Conservation (phyloP, 129 eudicot genomes). For the Artemisia annua region DNA sequence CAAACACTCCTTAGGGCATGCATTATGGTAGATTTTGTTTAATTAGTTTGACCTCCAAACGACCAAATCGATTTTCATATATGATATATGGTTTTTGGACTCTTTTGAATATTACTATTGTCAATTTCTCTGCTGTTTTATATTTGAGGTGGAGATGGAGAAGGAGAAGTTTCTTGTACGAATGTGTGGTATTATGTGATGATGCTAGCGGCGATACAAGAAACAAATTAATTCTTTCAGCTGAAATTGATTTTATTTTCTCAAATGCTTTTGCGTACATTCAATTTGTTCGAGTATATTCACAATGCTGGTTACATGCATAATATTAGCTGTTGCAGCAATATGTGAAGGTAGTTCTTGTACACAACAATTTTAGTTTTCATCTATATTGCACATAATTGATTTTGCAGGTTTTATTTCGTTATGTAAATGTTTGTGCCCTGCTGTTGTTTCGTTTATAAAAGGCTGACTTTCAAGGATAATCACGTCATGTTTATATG, state of each 20-base stretch:
- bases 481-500: neutral
- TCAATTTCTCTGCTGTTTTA: neutral
- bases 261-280: too few species aligned
- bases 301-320: neutral
- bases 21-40: neutral
- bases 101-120: neutral
- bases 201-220: neutral
- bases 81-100: too few species aligned
- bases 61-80: neutral
- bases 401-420: neutral
- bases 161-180: neutral
- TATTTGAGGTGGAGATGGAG: neutral
- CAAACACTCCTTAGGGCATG: too few species aligned
- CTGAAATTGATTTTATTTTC: neutral
- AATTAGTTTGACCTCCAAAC: neutral
- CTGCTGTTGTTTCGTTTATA: neutral
- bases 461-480: neutral
- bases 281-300: neutral
- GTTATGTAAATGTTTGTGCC: constrained; percentile 6
- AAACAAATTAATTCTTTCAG: neutral
- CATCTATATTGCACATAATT: constrained; percentile 4
- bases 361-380: neutral
- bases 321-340: neutral
- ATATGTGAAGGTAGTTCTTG: neutral
- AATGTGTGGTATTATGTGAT: neutral